phyloP scores from a whole-genome alignment of 2,329 filamentous ascomycete species.

The Sporothrix globosa region DNA sequence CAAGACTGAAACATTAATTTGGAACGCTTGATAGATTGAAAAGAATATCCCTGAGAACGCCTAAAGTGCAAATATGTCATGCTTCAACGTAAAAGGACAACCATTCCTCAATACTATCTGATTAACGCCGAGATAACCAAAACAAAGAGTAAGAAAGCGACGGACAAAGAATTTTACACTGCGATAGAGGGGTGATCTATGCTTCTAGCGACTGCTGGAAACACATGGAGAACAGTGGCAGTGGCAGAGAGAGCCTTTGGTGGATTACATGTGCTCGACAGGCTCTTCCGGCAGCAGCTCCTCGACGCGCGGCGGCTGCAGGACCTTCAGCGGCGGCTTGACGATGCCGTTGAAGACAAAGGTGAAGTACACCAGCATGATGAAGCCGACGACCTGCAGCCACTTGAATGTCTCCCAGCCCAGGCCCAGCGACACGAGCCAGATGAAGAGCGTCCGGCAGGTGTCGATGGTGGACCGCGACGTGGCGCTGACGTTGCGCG shows the following conservation, averaged over 20 bases:
- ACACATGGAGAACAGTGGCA: no score
- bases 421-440: constrained; percentile 88
- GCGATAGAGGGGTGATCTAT: background rate
- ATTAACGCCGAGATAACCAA: constrained; percentile 10
- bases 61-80: background rate
- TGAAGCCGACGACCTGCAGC: constrained; percentile 90
- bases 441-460: constrained; percentile 96
- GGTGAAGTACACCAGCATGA: constrained; percentile 89
- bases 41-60: constrained; percentile 7
- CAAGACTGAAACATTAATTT: background rate
- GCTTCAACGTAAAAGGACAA: constrained; percentile 1
- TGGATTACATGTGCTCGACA: constrained; percentile 65
- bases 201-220: background rate
- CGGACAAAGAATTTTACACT: background rate
- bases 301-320: constrained; percentile 56
- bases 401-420: constrained; percentile 98
- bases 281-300: constrained; percentile 80
- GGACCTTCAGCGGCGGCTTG: constrained; percentile 69
- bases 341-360: constrained; percentile 96
- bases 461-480: constrained; percentile 96
- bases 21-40: background rate
- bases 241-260: no score
- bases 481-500: constrained; percentile 84
- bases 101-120: background rate
- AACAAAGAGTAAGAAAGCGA: background rate